These are phyloP conservation scores for Mortierella antarctica DNA, from an alignment of 192 early-diverging fungal species.

Conservation along the genomic window DNA sequence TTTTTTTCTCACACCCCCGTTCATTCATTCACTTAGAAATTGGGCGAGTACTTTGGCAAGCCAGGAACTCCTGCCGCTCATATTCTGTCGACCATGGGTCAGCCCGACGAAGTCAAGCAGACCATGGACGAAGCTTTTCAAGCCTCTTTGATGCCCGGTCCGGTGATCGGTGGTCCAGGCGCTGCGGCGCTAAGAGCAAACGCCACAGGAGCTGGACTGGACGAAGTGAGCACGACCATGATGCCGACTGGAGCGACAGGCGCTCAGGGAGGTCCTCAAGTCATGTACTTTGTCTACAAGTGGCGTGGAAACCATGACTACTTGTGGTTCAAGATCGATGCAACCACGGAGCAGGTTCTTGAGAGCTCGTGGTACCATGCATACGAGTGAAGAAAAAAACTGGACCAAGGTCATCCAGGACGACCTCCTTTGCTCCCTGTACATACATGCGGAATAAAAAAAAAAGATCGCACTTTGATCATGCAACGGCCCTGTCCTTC, in stretches of 20 bases:
- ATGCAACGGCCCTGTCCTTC: too few species aligned
- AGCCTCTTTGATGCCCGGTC: constrained; percentile 43
- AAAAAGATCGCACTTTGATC: too few species aligned
- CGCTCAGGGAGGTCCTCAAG: constrained; percentile 4
- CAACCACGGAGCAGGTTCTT: constrained; percentile 55
- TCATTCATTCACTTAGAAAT: constrained; percentile 32
- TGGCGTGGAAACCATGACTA: constrained; percentile 58
- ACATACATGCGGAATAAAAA: too few species aligned
- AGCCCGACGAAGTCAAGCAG: constrained; percentile 62
- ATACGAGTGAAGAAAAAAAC: constrained; percentile 27
- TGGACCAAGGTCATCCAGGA: too few species aligned
- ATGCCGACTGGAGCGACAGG: constrained; percentile 29
- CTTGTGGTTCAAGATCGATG: constrained; percentile 58
- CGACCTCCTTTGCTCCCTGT: too few species aligned
- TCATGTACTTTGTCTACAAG: constrained; percentile 52
- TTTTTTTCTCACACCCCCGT: neutral
- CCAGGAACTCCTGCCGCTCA: constrained; percentile 56
- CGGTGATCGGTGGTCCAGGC: constrained; percentile 13
- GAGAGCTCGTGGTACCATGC: constrained; percentile 54
- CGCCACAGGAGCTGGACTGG: constrained; percentile 30
- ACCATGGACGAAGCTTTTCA: constrained; percentile 33
- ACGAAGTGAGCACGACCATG: constrained; percentile 41
- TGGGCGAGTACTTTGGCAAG: constrained; percentile 59
- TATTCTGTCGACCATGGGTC: constrained; percentile 55
- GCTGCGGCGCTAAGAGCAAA: neutral